Base-by-base conservation (phyloP, 371 early-diverging fungal genomes). In the Apophysomyces sp. region DNA sequence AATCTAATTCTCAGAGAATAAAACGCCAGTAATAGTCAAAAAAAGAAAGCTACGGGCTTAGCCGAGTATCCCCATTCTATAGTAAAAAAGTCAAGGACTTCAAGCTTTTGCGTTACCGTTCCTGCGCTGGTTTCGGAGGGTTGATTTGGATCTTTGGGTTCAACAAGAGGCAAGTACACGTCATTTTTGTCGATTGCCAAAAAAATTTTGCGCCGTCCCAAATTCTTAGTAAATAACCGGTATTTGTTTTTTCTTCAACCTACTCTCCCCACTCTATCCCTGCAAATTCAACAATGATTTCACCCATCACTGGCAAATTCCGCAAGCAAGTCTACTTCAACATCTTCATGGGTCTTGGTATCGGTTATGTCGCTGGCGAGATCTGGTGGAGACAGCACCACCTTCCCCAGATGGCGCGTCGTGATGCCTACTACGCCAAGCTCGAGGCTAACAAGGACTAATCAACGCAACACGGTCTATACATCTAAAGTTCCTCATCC, bases 221-320 rank as follows among this genome's bases (percentile, higher is more conserved):
- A 26, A 49, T 9, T 13, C n/a, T 9, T 21, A 11, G 49, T 44
- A 44, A 44, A 44, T 21, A 37, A 37, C 49, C 49, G 18, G n/a
- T n/a, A 11, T 53, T 53, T 53, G 34, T 53, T 32, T 30, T 53
- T 32, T 18, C 30, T 53, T 18, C 18, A n/a, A 18, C 15, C 32
- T 32, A 55, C 55, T 55, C 55, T 55, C 55, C 55, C 55, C 55
- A 55, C 55, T 55, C 55, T 36, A 31, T 34, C 31, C 31, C 32
- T 31, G 36, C 34, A 55, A 55, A n/a, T 29, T n/a, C 32, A 69
- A 51, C 24, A 54, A 76, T 77, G 77, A 78, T 83, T 66, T 74
- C 77, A 64, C 82, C 82, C 64, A 82, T 83, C 63, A 62, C 79
- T 63, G 84, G 84, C 66, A 81, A 72, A 67, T 72, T 77, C 67